phyloP scores from a whole-genome alignment of 106 monocot species.

The Amphibolis antarctica region DNA sequence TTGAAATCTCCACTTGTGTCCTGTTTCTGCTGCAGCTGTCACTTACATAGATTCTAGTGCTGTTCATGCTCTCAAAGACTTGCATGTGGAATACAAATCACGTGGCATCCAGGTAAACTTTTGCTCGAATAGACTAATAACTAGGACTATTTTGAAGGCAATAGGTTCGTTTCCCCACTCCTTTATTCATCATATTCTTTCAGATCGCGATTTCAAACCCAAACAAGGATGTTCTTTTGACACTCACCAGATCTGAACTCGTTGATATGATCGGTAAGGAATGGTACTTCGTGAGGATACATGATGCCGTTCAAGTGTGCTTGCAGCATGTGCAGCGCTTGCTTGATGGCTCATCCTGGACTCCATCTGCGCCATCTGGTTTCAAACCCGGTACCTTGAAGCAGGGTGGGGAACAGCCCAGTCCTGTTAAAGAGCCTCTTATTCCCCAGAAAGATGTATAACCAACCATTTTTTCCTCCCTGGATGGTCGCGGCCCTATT shows the following conservation, averaged over 20 bases:
- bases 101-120: conserved; percentile 67
- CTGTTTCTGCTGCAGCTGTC: conserved; percentile 49
- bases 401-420: conserved; percentile 3
- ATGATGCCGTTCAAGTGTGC: conserved; percentile 92
- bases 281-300: conserved; percentile 92
- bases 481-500: not conserved
- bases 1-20: not conserved
- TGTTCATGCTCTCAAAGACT: conserved; percentile 87
- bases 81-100: conserved; percentile 75
- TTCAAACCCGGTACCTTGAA: conserved; percentile 1
- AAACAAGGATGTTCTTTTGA: conserved; percentile 60
- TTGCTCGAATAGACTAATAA: not conserved
- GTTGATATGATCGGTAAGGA: conserved; percentile 67
- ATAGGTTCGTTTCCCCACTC: not conserved
- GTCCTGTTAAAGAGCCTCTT: conserved; percentile 16
- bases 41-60: conserved; percentile 96
- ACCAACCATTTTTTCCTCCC: not conserved
- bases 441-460: conserved; percentile 14
- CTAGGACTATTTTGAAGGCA: not conserved
- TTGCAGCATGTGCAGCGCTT: conserved; percentile 56
- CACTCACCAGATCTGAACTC: conserved; percentile 56
- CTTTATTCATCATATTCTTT: not conserved
- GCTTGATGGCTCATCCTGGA: not conserved
- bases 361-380: not conserved
- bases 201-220: conserved; percentile 94